Conservation (phyloP, 2,329 filamentous ascomycete species). For the Ophiosphaerella korrae region DNA sequence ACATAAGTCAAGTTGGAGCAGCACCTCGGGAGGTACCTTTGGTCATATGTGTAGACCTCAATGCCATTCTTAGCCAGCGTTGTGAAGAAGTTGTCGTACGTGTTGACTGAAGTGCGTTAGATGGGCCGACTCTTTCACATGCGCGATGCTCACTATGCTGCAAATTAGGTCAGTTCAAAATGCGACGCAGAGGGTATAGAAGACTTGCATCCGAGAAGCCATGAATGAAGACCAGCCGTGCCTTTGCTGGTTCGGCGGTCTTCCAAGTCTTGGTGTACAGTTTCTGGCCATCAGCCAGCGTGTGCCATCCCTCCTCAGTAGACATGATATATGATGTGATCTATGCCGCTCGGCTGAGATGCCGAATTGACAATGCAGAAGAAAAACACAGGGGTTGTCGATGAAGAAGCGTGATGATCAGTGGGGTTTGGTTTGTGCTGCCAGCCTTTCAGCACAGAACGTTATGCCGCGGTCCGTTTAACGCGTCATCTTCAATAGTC, state of each 20-base stretch:
- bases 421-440: no score
- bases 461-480: no score
- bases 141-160: constrained; percentile 15
- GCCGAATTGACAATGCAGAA: neutral
- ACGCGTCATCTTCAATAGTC: no score
- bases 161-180: neutral
- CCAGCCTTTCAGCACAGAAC: no score
- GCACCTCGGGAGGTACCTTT: constrained; percentile 56
- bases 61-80: constrained; percentile 73
- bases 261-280: constrained; percentile 68
- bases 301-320: constrained; percentile 59
- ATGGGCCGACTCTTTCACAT: neutral
- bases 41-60: constrained; percentile 78
- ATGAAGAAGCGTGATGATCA: no score
- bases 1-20: neutral
- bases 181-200: neutral
- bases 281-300: constrained; percentile 57
- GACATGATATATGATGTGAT: constrained; percentile 31
- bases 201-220: constrained; percentile 73
- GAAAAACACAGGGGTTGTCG: neutral
- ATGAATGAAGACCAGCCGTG: constrained; percentile 82
- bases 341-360: no score
- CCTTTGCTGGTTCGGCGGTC: constrained; percentile 64
- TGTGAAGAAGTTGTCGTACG: constrained; percentile 76
- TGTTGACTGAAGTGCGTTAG: constrained; percentile 59